Conservation (phyloP, 257 asterid genomes). For the Euphrasia confusa region DNA sequence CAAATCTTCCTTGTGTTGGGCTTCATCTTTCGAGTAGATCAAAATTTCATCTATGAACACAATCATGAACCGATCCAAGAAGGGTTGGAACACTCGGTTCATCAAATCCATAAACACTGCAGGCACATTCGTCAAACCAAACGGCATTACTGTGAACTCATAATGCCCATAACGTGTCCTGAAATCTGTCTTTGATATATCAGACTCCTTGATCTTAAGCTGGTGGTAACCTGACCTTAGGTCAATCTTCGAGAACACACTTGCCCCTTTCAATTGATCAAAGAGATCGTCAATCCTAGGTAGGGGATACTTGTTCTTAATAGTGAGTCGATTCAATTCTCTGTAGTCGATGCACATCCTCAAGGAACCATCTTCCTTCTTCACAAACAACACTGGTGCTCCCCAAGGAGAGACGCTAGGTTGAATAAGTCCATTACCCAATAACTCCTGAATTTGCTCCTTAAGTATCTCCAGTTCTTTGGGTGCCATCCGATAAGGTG, state of each 20-base stretch:
- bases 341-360: not conserved
- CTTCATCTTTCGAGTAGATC: not conserved
- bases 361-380: not conserved
- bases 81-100: not conserved
- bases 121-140: not conserved
- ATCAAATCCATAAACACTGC: not conserved
- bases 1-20: not conserved
- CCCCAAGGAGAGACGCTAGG: not conserved
- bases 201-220: not conserved
- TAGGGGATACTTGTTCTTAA: not conserved
- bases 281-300: not conserved
- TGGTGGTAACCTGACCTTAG: not conserved
- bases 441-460: not conserved
- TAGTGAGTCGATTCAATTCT: not conserved
- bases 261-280: not conserved
- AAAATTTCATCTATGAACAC: not conserved
- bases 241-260: not conserved
- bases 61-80: not conserved
- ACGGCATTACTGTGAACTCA: not conserved
- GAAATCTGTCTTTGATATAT: not conserved
- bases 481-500: not conserved
- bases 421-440: not conserved
- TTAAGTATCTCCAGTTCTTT: not conserved
- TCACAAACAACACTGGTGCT: not conserved
- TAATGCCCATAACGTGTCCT: not conserved